phyloP scores from a whole-genome alignment of 2,329 filamentous ascomycete genomes.

The Lizonia empirigonia region DNA sequence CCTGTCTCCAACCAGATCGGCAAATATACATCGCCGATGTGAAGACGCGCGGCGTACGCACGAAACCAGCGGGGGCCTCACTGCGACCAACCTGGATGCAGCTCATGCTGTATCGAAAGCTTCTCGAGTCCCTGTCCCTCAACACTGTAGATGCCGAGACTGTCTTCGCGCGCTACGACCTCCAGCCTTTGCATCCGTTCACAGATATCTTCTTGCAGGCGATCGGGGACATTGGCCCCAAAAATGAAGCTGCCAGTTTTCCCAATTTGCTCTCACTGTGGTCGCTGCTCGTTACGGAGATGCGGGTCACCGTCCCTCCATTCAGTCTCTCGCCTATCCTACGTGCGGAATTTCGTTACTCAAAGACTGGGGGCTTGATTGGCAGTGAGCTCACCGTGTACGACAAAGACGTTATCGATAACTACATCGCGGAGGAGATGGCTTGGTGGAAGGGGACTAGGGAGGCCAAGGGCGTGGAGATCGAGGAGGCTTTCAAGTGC shows the following conservation, averaged over 20 bases:
- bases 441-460: conserved; percentile 87
- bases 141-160: conserved; percentile 71
- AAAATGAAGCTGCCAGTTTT: conserved; percentile 59
- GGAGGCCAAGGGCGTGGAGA: conserved; percentile 72
- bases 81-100: conserved; percentile 82
- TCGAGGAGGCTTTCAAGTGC: conserved; percentile 91
- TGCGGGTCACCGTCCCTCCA: conserved; percentile 59
- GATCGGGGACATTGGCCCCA: conserved; percentile 63
- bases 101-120: conserved; percentile 84
- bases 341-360: conserved; percentile 60
- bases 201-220: conserved; percentile 80
- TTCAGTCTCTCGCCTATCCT: conserved; percentile 57
- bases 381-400: conserved; percentile 69
- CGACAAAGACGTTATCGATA: conserved; percentile 65
- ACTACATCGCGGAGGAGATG: conserved; percentile 73
- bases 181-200: conserved; percentile 70
- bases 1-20: conserved; percentile 24
- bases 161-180: conserved; percentile 72
- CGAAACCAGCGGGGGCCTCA: conserved; percentile 67
- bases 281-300: conserved; percentile 66
- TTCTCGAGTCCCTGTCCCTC: conserved; percentile 77
- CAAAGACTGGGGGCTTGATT: conserved; percentile 57
- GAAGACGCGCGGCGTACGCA: conserved; percentile 76
- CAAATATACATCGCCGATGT: conserved; percentile 82
- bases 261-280: conserved; percentile 66